These are phyloP conservation scores for Cucurbita pepo DNA, from an alignment of 306 rosid genomes.

Conservation along the genomic window DNA sequence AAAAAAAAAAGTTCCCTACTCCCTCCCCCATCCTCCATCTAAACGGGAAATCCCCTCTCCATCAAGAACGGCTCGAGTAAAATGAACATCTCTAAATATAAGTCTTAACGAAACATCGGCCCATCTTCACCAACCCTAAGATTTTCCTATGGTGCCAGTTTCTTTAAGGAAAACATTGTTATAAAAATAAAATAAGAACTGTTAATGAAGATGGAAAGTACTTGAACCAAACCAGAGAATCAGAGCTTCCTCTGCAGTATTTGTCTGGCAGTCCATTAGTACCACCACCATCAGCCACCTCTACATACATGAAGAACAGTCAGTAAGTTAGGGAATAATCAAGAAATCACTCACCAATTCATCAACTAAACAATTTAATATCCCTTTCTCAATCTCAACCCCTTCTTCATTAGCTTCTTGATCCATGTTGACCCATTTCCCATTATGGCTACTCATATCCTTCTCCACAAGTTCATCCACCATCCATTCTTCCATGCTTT, in stretches of 20 bases:
- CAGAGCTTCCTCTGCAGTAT: neutral
- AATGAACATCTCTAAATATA: no score
- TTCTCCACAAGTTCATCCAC: slow-evolving; percentile 60
- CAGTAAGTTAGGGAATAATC: neutral
- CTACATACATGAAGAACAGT: no score
- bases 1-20: no score
- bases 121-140: no score
- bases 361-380: slow-evolving; percentile 33
- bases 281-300: neutral
- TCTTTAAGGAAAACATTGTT: neutral
- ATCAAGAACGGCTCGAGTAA: no score
- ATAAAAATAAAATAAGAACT: no score
- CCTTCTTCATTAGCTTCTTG: slow-evolving; percentile 54
- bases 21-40: no score
- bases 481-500: slow-evolving; percentile 42
- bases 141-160: no score
- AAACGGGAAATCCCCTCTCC: no score
- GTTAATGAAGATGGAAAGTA: neutral
- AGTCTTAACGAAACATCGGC: no score
- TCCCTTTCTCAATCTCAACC: slow-evolving; percentile 35
- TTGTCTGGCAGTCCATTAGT: neutral
- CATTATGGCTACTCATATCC: slow-evolving; percentile 63
- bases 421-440: slow-evolving; percentile 65
- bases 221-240: neutral
- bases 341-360: slow-evolving; percentile 51